phyloP scores from a whole-genome alignment of 2,329 filamentous ascomycete genomes.

The Cytospora piceae region DNA sequence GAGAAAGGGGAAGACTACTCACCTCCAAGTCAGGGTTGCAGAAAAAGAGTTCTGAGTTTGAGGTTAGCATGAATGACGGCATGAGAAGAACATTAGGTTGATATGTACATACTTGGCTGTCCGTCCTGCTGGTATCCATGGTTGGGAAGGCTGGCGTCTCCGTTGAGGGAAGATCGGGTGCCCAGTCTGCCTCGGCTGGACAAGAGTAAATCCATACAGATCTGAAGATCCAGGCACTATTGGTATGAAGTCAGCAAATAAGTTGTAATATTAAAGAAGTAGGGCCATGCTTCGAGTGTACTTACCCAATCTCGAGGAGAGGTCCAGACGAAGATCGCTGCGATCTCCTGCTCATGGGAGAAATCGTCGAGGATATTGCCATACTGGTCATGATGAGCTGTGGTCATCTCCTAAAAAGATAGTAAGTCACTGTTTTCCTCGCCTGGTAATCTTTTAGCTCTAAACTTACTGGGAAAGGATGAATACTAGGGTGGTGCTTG shows the following conservation, averaged over 20 bases:
- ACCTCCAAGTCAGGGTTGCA: slow-evolving; percentile 68
- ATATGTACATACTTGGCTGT: slow-evolving; percentile 51
- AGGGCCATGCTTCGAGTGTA: not conserved
- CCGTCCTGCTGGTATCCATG: slow-evolving; percentile 54
- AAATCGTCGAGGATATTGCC: slow-evolving; percentile 42
- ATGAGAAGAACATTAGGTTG: not conserved
- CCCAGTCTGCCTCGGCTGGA: slow-evolving; percentile 61
- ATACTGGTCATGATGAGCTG: slow-evolving; percentile 40
- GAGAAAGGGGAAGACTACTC: not conserved
- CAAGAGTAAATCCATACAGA: slow-evolving; percentile 39
- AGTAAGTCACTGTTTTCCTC: not conserved
- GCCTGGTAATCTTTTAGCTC: fast-evolving
- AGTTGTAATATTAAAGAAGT: no score
- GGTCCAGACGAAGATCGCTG: slow-evolving; percentile 41
- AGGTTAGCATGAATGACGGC: not conserved
- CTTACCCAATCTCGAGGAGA: slow-evolving; percentile 41
- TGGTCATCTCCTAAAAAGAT: slow-evolving; percentile 39
- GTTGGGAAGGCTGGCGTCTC: slow-evolving; percentile 40
- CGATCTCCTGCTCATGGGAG: slow-evolving; percentile 48
- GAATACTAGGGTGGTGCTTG: slow-evolving; percentile 33
- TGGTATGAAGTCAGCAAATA: not conserved
- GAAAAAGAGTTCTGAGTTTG: slow-evolving; percentile 57
- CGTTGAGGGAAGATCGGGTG: slow-evolving; percentile 64
- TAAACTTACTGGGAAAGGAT: slow-evolving; percentile 37
- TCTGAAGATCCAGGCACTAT: slow-evolving; percentile 39